Conservation (phyloP, 2,329 filamentous ascomycete species). For the Botrytis byssoidea region DNA sequence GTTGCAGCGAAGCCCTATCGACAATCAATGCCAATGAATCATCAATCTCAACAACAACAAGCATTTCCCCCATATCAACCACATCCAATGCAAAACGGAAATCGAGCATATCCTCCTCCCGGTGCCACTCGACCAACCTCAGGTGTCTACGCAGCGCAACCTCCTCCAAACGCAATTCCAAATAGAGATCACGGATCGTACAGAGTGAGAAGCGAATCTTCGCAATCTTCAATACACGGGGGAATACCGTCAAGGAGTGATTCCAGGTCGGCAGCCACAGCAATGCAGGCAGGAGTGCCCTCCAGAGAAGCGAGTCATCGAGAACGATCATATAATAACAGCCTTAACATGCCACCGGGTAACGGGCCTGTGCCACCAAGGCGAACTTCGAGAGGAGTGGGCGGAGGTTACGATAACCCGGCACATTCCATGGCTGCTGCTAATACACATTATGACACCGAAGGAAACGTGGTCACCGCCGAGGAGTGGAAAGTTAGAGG, state of each 20-base stretch:
- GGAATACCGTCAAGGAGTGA: conserved; percentile 57
- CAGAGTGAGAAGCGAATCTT: conserved; percentile 58
- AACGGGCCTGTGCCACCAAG: conserved; percentile 70
- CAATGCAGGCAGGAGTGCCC: conserved; percentile 60
- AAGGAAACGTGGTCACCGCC: conserved; percentile 60
- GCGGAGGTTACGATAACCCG: conserved; percentile 49
- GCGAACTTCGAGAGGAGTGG: conserved; percentile 71
- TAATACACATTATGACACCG: conserved; percentile 51
- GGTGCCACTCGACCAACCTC: conserved; percentile 46
- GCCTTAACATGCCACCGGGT: conserved; percentile 49
- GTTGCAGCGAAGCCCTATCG: conserved; percentile 41
- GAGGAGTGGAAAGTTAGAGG: conserved; percentile 97
- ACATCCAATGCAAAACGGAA: conserved; percentile 43
- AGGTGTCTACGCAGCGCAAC: conserved; percentile 45
- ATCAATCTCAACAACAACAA: conserved; percentile 46
- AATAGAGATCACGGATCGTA: conserved; percentile 45
- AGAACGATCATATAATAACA: conserved; percentile 65
- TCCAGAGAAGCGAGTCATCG: conserved; percentile 67
- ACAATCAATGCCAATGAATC: conserved; percentile 45
- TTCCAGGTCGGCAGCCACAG: conserved; percentile 55
- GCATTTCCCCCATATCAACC: conserved; percentile 45
- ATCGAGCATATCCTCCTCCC: conserved; percentile 41
- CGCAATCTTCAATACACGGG: conserved; percentile 54
- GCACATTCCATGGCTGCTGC: conserved; percentile 34
- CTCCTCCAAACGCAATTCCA: conserved; percentile 42